These are phyloP conservation scores for Asterophora parasitica DNA, from an alignment of 768 basidiomycete species.

Conservation along the genomic window DNA sequence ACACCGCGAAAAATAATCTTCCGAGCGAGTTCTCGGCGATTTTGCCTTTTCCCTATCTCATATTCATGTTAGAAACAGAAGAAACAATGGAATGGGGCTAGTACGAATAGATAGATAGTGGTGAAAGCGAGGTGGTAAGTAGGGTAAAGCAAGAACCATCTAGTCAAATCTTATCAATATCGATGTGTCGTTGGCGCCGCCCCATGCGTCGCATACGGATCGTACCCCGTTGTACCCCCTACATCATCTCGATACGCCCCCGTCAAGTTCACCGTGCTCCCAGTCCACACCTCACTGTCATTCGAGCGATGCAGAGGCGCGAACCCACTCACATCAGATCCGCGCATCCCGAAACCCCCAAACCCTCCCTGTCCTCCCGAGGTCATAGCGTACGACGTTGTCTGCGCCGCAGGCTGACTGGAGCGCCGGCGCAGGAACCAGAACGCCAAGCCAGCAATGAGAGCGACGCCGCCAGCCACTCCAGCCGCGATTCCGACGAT, in stretches of 20 bases:
- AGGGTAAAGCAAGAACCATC: neutral
- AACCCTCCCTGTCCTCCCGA: conserved; percentile 24
- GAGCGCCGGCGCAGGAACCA: conserved; percentile 34
- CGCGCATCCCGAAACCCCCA: conserved; percentile 26
- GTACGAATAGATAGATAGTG: no score
- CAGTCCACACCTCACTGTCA: conserved; percentile 52
- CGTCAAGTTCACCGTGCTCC: conserved; percentile 43
- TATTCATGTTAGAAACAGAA: no score
- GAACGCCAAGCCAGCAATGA: neutral
- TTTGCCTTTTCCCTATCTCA: no score
- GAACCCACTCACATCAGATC: conserved; percentile 63
- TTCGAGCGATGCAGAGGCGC: conserved; percentile 62
- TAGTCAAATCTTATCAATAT: neutral
- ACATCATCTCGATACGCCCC: conserved; percentile 30
- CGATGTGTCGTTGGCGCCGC: conserved; percentile 4
- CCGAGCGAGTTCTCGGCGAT: no score
- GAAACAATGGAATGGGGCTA: no score
- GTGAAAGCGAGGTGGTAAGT: no score
- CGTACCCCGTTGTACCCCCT: conserved; percentile 18
- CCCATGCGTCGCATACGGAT: conserved; percentile 29
- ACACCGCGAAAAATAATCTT: no score
- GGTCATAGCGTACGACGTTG: conserved; percentile 15
- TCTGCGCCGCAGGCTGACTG: neutral
- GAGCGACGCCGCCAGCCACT: conserved; percentile 1
- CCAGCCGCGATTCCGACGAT: conserved; percentile 8